These are phyloP conservation scores for Saturnispora dispora DNA, from an alignment of 805 yeast genomes.

Conservation along the genomic window DNA sequence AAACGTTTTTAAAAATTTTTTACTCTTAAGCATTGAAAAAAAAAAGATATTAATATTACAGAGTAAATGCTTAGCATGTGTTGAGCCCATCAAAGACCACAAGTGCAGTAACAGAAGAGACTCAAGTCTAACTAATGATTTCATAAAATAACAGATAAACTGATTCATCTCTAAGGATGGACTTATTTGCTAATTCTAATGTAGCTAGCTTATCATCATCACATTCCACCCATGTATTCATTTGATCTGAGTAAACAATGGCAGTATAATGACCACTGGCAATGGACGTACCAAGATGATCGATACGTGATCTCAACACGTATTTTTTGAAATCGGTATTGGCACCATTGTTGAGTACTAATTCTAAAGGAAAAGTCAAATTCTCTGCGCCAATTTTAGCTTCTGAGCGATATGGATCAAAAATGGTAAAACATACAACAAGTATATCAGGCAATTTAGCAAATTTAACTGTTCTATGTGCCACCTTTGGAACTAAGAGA, in stretches of 20 bases:
- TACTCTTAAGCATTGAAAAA: not conserved
- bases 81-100: not conserved
- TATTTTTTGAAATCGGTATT: constrained; percentile 37
- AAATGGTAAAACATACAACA: constrained; percentile 26
- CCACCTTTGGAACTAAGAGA: constrained; percentile 21
- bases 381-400: constrained; percentile 19
- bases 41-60: not conserved
- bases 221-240: constrained; percentile 54
- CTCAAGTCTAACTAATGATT: not conserved
- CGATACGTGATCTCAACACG: constrained; percentile 52
- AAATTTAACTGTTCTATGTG: constrained; percentile 24
- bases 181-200: constrained; percentile 31
- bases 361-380: constrained; percentile 18
- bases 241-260: constrained; percentile 43
- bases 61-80: not conserved
- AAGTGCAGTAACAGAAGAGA: too few relatives aligned
- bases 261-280: constrained; percentile 74
- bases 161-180: constrained; percentile 37
- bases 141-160: constrained; percentile 62
- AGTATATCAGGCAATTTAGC: constrained; percentile 29
- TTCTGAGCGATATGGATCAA: constrained; percentile 23
- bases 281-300: constrained; percentile 55
- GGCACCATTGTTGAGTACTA: constrained; percentile 25
- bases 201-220: constrained; percentile 57
- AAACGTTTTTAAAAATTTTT: not conserved